Evolutionary conservation across 1,139 yeast species (phyloP).

Genomic region (Kazachstania sp.): DNA sequence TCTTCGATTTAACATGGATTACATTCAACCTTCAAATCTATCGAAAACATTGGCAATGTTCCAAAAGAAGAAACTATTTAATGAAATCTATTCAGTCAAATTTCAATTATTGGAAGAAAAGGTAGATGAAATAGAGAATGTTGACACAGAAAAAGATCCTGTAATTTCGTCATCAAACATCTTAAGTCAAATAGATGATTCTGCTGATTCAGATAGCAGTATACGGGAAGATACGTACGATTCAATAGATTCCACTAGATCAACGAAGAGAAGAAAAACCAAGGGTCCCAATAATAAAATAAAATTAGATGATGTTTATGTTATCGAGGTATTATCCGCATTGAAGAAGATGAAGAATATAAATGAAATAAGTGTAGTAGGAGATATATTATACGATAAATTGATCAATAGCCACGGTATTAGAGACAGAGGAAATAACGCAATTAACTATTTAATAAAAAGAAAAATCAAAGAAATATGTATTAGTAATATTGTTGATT

Average conservation of each 20-base stretch:
- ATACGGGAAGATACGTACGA: slow-evolving; percentile 4
- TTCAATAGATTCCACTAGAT: not conserved
- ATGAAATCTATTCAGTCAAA: slow-evolving; percentile 13
- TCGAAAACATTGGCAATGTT: slow-evolving; percentile 8
- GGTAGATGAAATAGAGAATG: slow-evolving; percentile 4
- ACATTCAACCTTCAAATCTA: slow-evolving; percentile 5
- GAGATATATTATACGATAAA: slow-evolving; percentile 18
- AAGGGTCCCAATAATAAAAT: slow-evolving; percentile 3
- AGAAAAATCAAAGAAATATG: slow-evolving; percentile 15
- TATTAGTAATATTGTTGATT: slow-evolving; percentile 11
- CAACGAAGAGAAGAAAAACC: not conserved
- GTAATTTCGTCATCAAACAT: not conserved
- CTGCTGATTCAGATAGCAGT: not conserved
- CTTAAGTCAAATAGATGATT: not conserved
- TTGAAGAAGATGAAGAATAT: slow-evolving; percentile 21
- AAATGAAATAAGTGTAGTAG: slow-evolving; percentile 13
- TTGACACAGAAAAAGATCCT: no score
- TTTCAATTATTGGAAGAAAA: slow-evolving; percentile 12
- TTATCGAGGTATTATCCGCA: slow-evolving; percentile 10
- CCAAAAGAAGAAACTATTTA: slow-evolving; percentile 10
- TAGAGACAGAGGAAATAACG: slow-evolving; percentile 26
- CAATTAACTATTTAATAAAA: slow-evolving; percentile 20
- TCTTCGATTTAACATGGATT: slow-evolving; percentile 15
- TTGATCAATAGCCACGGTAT: slow-evolving; percentile 27
- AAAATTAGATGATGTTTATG: slow-evolving; percentile 7